phyloP scores from a whole-genome alignment of 2,329 filamentous ascomycete genomes.

The Aureobasidium sp. region DNA sequence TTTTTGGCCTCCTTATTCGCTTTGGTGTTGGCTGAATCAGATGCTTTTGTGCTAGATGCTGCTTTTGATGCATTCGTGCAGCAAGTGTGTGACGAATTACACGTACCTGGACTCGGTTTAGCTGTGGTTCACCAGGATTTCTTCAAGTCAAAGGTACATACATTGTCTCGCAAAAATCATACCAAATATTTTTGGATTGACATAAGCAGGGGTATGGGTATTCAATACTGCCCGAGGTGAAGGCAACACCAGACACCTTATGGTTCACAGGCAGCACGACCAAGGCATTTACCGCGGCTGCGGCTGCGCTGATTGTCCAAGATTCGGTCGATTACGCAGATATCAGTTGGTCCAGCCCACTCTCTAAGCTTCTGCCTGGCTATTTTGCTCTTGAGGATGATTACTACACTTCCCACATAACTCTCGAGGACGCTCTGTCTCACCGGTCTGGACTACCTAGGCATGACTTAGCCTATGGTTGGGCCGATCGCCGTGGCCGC shows the following conservation, averaged over 20 bases:
- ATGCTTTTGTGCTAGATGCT: not conserved
- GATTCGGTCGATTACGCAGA: slow-evolving; percentile 3
- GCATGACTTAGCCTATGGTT: slow-evolving; percentile 22
- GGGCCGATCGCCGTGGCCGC: not conserved
- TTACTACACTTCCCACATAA: slow-evolving; percentile 24
- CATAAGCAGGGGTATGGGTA: not conserved
- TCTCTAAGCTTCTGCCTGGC: slow-evolving; percentile 20
- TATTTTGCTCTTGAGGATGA: slow-evolving; percentile 28
- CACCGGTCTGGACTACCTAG: slow-evolving; percentile 30
- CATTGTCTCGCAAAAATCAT: not conserved
- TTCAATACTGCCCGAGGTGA: not conserved
- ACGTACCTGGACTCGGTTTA: not conserved
- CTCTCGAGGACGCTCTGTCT: slow-evolving; percentile 29
- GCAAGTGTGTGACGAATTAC: not conserved
- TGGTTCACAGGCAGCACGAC: slow-evolving; percentile 23
- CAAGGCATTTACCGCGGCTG: slow-evolving; percentile 21
- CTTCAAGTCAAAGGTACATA: not conserved
- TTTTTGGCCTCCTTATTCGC: not conserved
- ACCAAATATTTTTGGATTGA: not conserved
- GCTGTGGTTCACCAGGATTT: not conserved
- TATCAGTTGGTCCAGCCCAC: not conserved
- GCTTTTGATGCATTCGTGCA: not conserved
- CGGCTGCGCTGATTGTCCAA: slow-evolving; percentile 20
- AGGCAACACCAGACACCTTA: slow-evolving; percentile 20
- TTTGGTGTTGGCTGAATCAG: not conserved